Base-by-base conservation (phyloP, 148 eudicot species). In the Fallopia convolvulus region DNA sequence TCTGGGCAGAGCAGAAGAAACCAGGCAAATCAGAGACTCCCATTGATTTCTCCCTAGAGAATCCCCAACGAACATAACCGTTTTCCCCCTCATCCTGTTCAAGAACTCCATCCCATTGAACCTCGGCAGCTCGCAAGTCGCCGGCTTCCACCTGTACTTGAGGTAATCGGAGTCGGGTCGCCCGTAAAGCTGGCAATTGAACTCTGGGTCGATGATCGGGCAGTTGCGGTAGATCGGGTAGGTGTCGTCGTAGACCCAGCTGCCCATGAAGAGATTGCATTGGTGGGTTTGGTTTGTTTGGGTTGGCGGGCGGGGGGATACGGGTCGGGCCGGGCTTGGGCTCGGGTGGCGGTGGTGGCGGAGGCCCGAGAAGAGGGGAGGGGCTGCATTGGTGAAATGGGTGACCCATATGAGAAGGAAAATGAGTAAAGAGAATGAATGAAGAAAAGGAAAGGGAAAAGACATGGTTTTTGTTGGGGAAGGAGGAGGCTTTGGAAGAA, bases 11-110 rank as follows among this genome's bases (percentile, higher is more conserved):
- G 80, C 84, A n/a, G 99, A 85, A 61, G 86, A 85, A 4, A 89
- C 81, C 94, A 94, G 81, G 68, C 99, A 94, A 80, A 92, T 84
- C 82, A 94, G 83, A 42, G 99, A 94, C 83, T 94, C 91, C 99
- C 99, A 94, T 87, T 94, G 99, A 84, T 94, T 92, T 52, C 93
- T 88, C 18, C 93, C 99, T 26, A 94, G 72, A 7, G 97, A 91
- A 58, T 95, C 97, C 17, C 97, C 99, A 70, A 95, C 97, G 74
- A 95, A 91, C 97, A 95, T 95, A 78, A 94, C 84, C 12, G 83
- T 90, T 78, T 87, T 94, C 39, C 92, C 96, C 47, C 81, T 84
- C 91, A 94, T 84, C 56, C 83, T 89, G 75, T 52, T 75, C 78
- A 92, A 63, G 79, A 90, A 92, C 6, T 90, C 88, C 18, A 83